Base-by-base conservation (phyloP, 192 early-diverging fungal species). In the Kappamyces sp. region DNA sequence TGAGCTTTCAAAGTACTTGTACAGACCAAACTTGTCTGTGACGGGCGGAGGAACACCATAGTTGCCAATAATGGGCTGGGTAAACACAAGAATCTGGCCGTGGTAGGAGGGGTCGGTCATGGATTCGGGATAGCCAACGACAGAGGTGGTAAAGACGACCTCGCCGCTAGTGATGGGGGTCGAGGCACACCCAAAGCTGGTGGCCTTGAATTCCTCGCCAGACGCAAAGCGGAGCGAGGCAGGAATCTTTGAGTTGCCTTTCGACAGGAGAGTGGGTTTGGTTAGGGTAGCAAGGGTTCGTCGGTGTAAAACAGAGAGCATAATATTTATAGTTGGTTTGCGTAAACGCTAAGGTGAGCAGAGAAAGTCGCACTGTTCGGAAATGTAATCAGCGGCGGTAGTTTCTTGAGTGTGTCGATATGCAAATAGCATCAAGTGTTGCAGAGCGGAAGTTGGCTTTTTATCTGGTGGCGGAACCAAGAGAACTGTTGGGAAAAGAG, bases 91-190 rank as follows among this genome's bases (percentile, higher is more conserved):
- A 54, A 97, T 92, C 75, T 97, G 94, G 41, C 94, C 94, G 40
- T 72, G 75, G 72, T 97, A 97, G n/a, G 91, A 94, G 5, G 94
- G 94, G 64, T 97, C 94, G 47, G 91, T 94, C 91, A 97, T 92
- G 4, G 89, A 91, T 71, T 97, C 94, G 9, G 94, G 91, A 74
- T 97, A 97, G 33, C 94, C 94, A 9, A 94, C 94, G 47, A 94
- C 65, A 5, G 89, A 88, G 0, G 93, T 95, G 33, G 94, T 95
- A 64, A 97, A 97, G 14, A 97, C 94, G 8, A 89, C 87, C 69
- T 97, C 94, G 65, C 94, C 94, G 14, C 72, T 66, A 31, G 36
- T 38, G 51, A 91, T 78, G 4, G 77, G 55, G 6, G 47, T 49
- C 30, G 70, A 32, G 6, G 86, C 66, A 0, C 91, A 88, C 45